Conservation (phyloP, 768 basidiomycete genomes). For the Termitomyces titanicus region DNA sequence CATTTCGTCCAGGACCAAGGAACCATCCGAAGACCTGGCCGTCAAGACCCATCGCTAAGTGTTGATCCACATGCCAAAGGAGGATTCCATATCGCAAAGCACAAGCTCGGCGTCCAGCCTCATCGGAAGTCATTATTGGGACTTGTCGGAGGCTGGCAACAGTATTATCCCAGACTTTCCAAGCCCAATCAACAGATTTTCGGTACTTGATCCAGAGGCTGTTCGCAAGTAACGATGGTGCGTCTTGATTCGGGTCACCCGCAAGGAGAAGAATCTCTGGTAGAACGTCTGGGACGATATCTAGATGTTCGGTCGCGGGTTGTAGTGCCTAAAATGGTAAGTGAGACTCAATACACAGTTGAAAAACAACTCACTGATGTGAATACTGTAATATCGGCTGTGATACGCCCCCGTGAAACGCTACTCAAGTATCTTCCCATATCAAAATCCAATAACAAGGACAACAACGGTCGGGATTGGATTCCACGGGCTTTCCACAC, state of each 20-base stretch:
- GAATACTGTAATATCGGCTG: constrained; percentile 57
- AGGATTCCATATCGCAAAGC: constrained; percentile 69
- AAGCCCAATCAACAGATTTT: constrained; percentile 68
- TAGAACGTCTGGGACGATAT: constrained; percentile 41
- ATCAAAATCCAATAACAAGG: constrained; percentile 63
- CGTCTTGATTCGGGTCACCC: constrained; percentile 53
- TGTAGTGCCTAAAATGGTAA: constrained; percentile 39
- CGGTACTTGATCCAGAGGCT: constrained; percentile 83
- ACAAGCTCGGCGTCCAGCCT: constrained; percentile 41
- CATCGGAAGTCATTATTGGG: constrained; percentile 50
- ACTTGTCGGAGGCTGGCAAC: constrained; percentile 72
- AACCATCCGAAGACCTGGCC: constrained; percentile 72
- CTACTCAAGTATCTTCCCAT: constrained; percentile 51
- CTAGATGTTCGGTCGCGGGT: constrained; percentile 36
- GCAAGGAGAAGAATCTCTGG: constrained; percentile 70
- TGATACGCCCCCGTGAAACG: constrained; percentile 55
- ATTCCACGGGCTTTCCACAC: constrained; percentile 61
- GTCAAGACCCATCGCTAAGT: constrained; percentile 72
- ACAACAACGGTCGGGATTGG: constrained; percentile 62
- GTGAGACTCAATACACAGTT: background rate
- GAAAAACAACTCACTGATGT: constrained; percentile 44
- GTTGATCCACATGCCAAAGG: constrained; percentile 70
- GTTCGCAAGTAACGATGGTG: constrained; percentile 68
- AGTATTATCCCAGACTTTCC: constrained; percentile 83
- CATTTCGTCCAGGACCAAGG: constrained; percentile 59